phyloP scores from a whole-genome alignment of 1,284 basidiomycete genomes.

The Naganishia sp. region DNA sequence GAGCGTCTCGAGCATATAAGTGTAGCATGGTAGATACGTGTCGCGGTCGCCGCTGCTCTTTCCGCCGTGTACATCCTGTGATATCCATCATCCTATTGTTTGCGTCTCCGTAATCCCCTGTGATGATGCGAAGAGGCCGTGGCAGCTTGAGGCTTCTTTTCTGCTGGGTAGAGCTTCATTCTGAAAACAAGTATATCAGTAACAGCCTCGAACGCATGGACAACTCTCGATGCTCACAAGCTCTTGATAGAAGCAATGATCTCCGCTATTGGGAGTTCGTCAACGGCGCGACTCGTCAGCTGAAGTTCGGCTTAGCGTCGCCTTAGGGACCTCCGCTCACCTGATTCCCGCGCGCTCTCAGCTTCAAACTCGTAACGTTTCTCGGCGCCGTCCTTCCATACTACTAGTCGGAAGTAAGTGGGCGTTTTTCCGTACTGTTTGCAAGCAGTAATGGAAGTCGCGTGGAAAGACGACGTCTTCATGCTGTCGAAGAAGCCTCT shows the following conservation, averaged over 20 bases:
- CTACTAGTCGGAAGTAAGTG: conserved; percentile 80
- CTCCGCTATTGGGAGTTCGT: conserved; percentile 38
- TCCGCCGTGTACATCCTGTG: too few relatives aligned
- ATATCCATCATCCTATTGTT: not conserved
- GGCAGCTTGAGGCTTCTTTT: conserved; percentile 14
- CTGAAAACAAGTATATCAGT: not conserved
- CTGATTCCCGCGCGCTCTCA: conserved; percentile 75
- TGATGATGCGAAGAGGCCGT: conserved; percentile 10
- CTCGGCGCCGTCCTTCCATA: conserved; percentile 65
- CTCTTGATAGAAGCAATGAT: conserved; percentile 46
- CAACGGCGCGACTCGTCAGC: not conserved
- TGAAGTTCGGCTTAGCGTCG: not conserved
- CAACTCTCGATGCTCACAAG: conserved; percentile 19
- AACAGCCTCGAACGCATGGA: not conserved
- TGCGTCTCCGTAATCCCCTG: conserved; percentile 19
- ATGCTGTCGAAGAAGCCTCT: conserved; percentile 83
- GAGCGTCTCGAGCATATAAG: too few relatives aligned
- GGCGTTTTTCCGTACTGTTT: conserved; percentile 79
- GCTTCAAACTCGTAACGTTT: conserved; percentile 99
- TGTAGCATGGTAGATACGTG: too few relatives aligned
- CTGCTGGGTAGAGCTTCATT: conserved; percentile 31
- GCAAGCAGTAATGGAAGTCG: conserved; percentile 79
- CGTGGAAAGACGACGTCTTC: conserved; percentile 88
- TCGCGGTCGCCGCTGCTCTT: too few relatives aligned
- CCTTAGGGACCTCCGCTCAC: conserved; percentile 55